Base-by-base conservation (phyloP, 306 rosid species). In the Morella rubra region DNA sequence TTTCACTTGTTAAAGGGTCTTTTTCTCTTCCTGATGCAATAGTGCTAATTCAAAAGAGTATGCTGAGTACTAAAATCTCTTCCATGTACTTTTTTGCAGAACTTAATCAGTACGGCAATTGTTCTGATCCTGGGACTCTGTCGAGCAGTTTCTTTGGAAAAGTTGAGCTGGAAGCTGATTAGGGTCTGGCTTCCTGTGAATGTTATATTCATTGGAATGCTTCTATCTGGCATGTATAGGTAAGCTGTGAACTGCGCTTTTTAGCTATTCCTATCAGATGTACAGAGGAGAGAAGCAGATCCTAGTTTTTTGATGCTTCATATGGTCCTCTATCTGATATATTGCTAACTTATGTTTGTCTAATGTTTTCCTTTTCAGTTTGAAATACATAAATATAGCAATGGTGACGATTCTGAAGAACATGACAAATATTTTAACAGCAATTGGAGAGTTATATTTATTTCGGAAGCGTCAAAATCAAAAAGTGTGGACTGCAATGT, bases 361-460 rank as follows among this genome's bases (percentile, higher is more conserved):
- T 73, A 71, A 77, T 80, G 45, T 62, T 69, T 76, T 76, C 47
- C 41, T 62, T 85, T 81, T 75, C 97, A 92, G 96, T 92, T 82
- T 92, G 92, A 94, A 90, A 81, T 79, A 81, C 76, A 88, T 90
- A 77, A 94, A 92, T 78, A 87, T 94, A 58, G 98, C 98, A 77
- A 94, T 92, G 97, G 97, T 94, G 90, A 94, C 98, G 66, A 83
- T 92, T 85, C 89, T 94, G 88, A 94, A 94, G 91, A 92, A 92
- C 81, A 75, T 90, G 85, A 92, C 98, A 27, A 94, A 92, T 80
- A 89, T 90, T 76, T 22, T 92, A 70, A 90, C 98, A 27, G 98
- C 98, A 75, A 24, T 94, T 56, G 98, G 98, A 53, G 98, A 94
- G 79, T 72, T 90, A 54, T 91, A 87, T 80, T 46, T 90, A 73